Base-by-base conservation (phyloP, 2,329 filamentous ascomycete species). In the Xylaria digitata region DNA sequence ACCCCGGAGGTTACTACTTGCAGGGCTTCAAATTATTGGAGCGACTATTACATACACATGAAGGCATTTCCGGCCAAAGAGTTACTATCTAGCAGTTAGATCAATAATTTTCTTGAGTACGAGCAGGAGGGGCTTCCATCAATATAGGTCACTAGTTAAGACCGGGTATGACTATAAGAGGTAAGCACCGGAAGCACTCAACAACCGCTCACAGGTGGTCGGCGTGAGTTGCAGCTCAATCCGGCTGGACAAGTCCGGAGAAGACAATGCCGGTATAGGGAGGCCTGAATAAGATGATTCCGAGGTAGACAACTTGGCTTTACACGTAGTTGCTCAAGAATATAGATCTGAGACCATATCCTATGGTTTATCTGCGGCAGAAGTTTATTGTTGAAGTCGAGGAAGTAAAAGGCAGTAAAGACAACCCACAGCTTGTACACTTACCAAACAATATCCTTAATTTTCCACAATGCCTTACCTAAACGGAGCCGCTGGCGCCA, bases 1-100 rank as follows among this genome's bases (percentile, higher is more conserved):
- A 32, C 15, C 21, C 34, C 53, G 53, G 53, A 45, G 42, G 54
- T 57, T 57, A 46, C 54, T 57, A 46, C 42, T 57, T 57, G 42
- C 6, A 57, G 54, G 42, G 17, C 3, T 23, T 17, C 23, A 30
- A 45, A 32, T 21, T 46, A 21, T 23, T 15, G 37, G 37, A 40
- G 11, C 11, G 19, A 34, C 42, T 57, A 21, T 43, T 55, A 15
- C 2, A 8, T 23, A 46, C 40, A 19, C 34, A 46, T 34, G 37
- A 56, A 56, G 53, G 34, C 37, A 55, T 55, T 43, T 55, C 53
- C 53, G 37, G 15, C 6, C 3, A 3, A 55, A 11, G 37, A 43
- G 37, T 42, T 15, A 11, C 30, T 23, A 5, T 30, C 17, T 55
- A 13, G 37, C 32, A 45, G 15, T n/a, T n/a, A n/a, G n/a, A n/a